Evolutionary conservation across 2,329 filamentous ascomycete genomes (phyloP), one percentile per base, ranked within the genome.

Genomic region (Colletotrichum coccodes): DNA sequence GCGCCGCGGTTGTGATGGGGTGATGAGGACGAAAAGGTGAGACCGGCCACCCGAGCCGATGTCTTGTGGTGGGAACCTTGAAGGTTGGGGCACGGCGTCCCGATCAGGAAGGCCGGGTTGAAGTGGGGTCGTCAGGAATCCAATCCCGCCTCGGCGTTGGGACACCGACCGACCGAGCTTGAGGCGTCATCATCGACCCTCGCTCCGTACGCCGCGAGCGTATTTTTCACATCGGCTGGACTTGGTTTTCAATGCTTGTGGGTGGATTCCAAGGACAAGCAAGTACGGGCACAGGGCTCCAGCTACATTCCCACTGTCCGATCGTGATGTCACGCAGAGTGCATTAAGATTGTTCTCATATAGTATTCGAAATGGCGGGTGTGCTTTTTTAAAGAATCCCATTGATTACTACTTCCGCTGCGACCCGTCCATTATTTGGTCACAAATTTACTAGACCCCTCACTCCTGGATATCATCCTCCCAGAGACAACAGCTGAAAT

Each of bases 41-140:
- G 18, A 32, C 16, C 8, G 4, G 4, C 8, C 26, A 9, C 14
- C 16, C 26, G 7, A 9, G 44, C 9, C n/a, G 42, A 28, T 14
- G 32, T 30, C 50, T 60, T 49, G 18, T 47, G 21, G 11, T 38
- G 14, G 42, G 32, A 60, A 26, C 44, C 23, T 60, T 36, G 8
- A 34, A 46, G 57, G 28, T n/a, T 60, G n/a, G 36, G 34, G 52
- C 30, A 47, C 44, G 32, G 57, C 32, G 23, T 38, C 57, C 44
- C 21, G 57, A 60, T 60, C 21, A 49, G 57, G 57, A 60, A 60
- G 44, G 44, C 44, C 57, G 57, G 16, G 46, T 32, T 26, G 16
- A 26, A 38, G 57, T 47, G 57, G 57, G 21, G 42, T 59, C 40
- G 40, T 28, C 40, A n/a, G n/a, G n/a, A n/a, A n/a, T 46, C 40